Base-by-base conservation (phyloP, 2,329 filamentous ascomycete species). In the Aspergillus sp. region DNA sequence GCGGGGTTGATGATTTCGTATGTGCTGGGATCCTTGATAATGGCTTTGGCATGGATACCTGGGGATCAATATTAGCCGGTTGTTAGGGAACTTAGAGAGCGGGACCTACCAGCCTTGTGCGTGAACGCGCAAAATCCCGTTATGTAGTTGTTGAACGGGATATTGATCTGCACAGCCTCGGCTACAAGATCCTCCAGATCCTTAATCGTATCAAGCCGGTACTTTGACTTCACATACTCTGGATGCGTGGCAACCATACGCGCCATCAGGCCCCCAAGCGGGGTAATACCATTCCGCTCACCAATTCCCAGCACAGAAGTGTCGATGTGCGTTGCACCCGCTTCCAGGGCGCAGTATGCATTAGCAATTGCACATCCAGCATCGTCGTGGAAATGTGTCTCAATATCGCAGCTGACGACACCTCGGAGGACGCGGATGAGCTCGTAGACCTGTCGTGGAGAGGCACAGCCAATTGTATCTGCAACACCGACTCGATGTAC, bases 311-410 rank as follows among this genome's bases (percentile, higher is more conserved):
- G 83, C 32, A 96, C 91, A 3, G 85, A 89, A 54, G 90, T 95
- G 70, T 95, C 87, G 54, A 82, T 72, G 61, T 78, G 76, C 30
- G 76, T 79, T 33, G 91, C 91, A 71, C 90, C 91, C 56, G 89
- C 91, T 77, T 95, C 91, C 42, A 95, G 80, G 47, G 90, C 90
- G 67, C 87, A 89, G 76, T 87, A 90, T 22, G 90, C 89, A 67
- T 96, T 95, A 51, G 90, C 90, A 69, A 93, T 88, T 51, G 89
- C 88, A 70, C 92, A 96, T 57, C 90, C 90, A 51, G 91, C 95
- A 68, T 96, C 92, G 71, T 96, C 89, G 81, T 96, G 91, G 82
- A 92, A 90, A 74, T 94, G 89, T 24, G 83, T 87, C 74, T 94
- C 89, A 59, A 94, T 94, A 63, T 94, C 89, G 70, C 89, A 92